phyloP scores from a whole-genome alignment of 345 rosid genomes.

The Eucalyptus sp. region DNA sequence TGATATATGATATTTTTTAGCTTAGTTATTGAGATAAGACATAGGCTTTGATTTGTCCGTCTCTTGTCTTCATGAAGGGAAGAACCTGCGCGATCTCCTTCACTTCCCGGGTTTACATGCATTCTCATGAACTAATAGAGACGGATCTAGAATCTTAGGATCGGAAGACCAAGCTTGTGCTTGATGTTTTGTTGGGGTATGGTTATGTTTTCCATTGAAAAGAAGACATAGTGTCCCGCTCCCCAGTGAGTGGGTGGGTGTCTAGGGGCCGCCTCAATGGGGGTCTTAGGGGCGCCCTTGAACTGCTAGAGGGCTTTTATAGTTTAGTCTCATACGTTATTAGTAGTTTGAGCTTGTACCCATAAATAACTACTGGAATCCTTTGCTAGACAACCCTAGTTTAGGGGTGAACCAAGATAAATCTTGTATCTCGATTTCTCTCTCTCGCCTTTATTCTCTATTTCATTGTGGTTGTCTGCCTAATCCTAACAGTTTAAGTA shows the following conservation, averaged over 20 bases:
- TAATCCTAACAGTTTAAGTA: too few species aligned
- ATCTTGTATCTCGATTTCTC: too few species aligned
- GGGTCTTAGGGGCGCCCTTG: too few species aligned
- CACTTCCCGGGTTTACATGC: not conserved
- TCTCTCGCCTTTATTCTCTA: too few species aligned
- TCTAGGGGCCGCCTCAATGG: too few species aligned
- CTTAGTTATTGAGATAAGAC: not conserved
- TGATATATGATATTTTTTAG: not conserved
- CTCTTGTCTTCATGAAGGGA: not conserved
- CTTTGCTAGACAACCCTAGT: too few species aligned
- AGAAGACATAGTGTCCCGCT: rapidly evolving
- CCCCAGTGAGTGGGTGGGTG: rapidly evolving
- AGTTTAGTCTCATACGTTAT: too few species aligned
- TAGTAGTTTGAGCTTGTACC: too few species aligned
- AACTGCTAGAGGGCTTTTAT: too few species aligned
- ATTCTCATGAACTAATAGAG: not conserved
- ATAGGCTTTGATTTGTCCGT: not conserved
- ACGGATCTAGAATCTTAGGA: not conserved
- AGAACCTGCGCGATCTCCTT: not conserved
- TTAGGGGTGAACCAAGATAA: too few species aligned
- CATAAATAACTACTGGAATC: too few species aligned
- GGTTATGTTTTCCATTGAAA: too few species aligned
- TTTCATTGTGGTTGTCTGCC: rapidly evolving
- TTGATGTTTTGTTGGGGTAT: not conserved
- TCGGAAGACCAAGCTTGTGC: not conserved